Percentiles rank a stretch among this genome's conserved stretches.
These are phyloP conservation scores for Fomitopsis serialis DNA, from an alignment of 768 basidiomycete genomes.

Conservation along the genomic window DNA sequence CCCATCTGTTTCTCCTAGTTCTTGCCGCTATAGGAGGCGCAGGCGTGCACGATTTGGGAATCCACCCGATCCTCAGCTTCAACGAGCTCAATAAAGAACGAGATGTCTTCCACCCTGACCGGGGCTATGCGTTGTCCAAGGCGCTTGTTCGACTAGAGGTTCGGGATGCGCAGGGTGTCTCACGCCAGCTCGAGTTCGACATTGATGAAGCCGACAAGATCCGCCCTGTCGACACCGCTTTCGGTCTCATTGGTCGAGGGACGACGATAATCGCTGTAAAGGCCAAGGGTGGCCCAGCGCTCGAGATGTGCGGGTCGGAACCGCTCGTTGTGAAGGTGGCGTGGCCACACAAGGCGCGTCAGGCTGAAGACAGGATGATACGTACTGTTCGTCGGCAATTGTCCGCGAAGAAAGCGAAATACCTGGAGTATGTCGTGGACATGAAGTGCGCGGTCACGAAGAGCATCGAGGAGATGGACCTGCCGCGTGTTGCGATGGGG, in stretches of 20 bases:
- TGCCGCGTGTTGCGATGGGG: neutral
- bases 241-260: slow-evolving; percentile 1
- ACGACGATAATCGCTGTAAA: neutral
- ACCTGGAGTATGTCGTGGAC: neutral
- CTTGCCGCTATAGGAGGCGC: neutral
- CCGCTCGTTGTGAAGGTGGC: slow-evolving; percentile 4
- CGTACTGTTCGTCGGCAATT: neutral
- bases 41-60: neutral
- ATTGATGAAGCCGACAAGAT: neutral
- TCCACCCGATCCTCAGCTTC: neutral
- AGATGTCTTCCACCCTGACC: neutral
- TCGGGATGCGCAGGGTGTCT: too few species aligned
- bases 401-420: neutral
- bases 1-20: neutral
- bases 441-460: neutral
- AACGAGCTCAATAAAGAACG: neutral
- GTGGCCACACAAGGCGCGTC: neutral
- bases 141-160: too few species aligned
- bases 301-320: neutral
- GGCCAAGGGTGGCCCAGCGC: neutral
- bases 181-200: neutral
- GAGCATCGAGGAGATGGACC: neutral
- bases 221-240: neutral
- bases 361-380: neutral
- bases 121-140: neutral